Evolutionary conservation across 176 grass and related monocot genomes (phyloP).

Genomic region (Elymus sibiricus): DNA sequence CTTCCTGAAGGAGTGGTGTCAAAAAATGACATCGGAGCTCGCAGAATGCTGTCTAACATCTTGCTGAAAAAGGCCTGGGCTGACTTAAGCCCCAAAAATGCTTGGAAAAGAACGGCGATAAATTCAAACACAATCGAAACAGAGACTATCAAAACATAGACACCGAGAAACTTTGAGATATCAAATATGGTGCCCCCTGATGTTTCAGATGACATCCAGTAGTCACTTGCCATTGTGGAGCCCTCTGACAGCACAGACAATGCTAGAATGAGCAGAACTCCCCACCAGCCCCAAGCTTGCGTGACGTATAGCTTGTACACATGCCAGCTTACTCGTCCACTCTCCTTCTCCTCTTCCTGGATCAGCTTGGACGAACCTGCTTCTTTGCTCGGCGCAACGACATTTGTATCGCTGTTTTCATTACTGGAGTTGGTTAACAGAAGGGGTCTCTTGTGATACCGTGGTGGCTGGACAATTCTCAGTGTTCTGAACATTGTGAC

Average conservation of each 20-base stretch:
- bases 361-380: constrained; percentile 62
- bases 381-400: constrained; percentile 29
- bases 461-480: neutral
- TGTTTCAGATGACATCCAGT: constrained; percentile 89
- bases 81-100: constrained; percentile 66
- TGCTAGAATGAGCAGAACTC: constrained; percentile 27
- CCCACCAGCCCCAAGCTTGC: constrained; percentile 91
- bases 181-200: constrained; percentile 50
- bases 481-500: constrained; percentile 21
- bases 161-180: constrained; percentile 58
- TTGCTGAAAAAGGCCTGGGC: constrained; percentile 75
- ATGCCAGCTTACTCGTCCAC: constrained; percentile 66
- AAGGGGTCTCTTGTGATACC: neutral
- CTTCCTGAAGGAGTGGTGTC: constrained; percentile 94
- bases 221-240: constrained; percentile 74
- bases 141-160: constrained; percentile 59
- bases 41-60: constrained; percentile 80
- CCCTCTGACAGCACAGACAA: constrained; percentile 48
- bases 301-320: constrained; percentile 80
- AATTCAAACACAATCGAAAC: constrained; percentile 48
- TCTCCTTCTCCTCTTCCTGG: constrained; percentile 75
- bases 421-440: constrained; percentile 2
- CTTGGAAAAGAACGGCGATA: constrained; percentile 44
- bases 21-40: constrained; percentile 92
- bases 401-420: neutral